Evolutionary conservation across 306 rosid species (phyloP).

Genomic region (Medicago ruthenica): DNA sequence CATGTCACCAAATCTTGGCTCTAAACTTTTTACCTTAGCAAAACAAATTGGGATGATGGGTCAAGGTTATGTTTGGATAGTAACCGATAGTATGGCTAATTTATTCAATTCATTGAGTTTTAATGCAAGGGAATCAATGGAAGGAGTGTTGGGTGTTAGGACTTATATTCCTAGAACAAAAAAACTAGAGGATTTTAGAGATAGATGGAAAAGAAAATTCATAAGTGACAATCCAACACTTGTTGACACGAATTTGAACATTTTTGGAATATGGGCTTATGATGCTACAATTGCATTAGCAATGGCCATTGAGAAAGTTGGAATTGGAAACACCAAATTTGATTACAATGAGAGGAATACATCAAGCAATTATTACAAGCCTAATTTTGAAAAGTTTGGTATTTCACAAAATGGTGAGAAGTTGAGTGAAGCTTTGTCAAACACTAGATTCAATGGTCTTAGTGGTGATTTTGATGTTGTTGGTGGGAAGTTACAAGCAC

Average conservation of each 20-base stretch:
- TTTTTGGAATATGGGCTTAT: slow-evolving; percentile 65
- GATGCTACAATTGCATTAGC: slow-evolving; percentile 68
- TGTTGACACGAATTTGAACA: slow-evolving; percentile 37
- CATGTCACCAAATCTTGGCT: slow-evolving; percentile 44
- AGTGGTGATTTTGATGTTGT: slow-evolving; percentile 51
- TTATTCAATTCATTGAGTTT: slow-evolving; percentile 20
- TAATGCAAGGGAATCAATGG: slow-evolving; percentile 49
- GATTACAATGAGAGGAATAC: slow-evolving; percentile 23
- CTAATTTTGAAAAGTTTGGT: slow-evolving; percentile 53
- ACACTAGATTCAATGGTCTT: slow-evolving; percentile 49
- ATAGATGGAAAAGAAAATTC: slow-evolving; percentile 56
- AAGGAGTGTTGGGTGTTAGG: slow-evolving; percentile 65
- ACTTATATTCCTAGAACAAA: slow-evolving; percentile 44
- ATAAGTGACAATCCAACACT: slow-evolving; percentile 39
- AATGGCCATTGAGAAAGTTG: slow-evolving; percentile 57
- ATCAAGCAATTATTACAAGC: slow-evolving; percentile 22
- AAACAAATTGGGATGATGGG: slow-evolving; percentile 60
- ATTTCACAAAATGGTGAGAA: slow-evolving; percentile 48
- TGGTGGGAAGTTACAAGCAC: slow-evolving; percentile 47
- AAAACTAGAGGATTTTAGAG: slow-evolving; percentile 42
- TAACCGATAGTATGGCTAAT: slow-evolving; percentile 46
- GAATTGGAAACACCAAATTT: not conserved
- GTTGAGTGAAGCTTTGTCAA: slow-evolving; percentile 42
- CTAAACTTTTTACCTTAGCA: slow-evolving; percentile 52
- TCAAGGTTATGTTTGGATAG: slow-evolving; percentile 63